A percentile compares a stretch with the other conserved stretches of the same genome.
Conservation (phyloP, 371 early-diverging fungal species). For the Syncephalastrum monosporum region DNA sequence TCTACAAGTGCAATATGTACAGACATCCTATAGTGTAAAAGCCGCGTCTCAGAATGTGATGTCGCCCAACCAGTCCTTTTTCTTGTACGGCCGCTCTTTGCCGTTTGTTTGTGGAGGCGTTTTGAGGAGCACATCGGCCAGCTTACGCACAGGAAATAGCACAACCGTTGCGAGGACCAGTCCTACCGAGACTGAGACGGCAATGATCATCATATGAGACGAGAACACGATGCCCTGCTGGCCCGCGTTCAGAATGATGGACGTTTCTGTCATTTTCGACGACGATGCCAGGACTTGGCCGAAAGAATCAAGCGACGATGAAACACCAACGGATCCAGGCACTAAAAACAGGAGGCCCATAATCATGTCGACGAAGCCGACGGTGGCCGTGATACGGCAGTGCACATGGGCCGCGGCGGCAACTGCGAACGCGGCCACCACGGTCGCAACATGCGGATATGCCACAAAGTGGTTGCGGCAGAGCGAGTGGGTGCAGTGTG, state of each 20-base stretch:
- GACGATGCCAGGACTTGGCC: constrained; percentile 17
- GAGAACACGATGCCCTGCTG: constrained; percentile 35
- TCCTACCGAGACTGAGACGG: constrained; percentile 31
- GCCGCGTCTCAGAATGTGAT: constrained; percentile 19
- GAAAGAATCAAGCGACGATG: constrained; percentile 25
- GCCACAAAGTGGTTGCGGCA: constrained; percentile 18
- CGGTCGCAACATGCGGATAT: constrained; percentile 32
- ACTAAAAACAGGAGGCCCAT: constrained; percentile 32
- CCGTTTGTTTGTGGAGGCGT: neutral
- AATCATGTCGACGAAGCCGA: constrained; percentile 39
- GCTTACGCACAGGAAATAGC: constrained; percentile 30
- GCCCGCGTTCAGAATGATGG: constrained; percentile 30
- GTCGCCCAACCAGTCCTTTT: constrained; percentile 34
- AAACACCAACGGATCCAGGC: constrained; percentile 35
- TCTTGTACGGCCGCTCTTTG: constrained; percentile 13
- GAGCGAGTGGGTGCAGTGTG: constrained; percentile 23
- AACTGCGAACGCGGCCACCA: constrained; percentile 29
- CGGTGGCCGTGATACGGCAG: constrained; percentile 22
- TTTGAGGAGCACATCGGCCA: constrained; percentile 20
- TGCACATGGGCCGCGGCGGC: constrained; percentile 25
- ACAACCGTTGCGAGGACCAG: constrained; percentile 28
- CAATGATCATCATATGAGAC: constrained; percentile 39
- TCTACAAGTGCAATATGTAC: too few relatives aligned
- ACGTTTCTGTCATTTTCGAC: constrained; percentile 24
- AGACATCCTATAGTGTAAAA: neutral